Evolutionary conservation across 345 rosid genomes (phyloP), one percentile per base, ranked within the genome.

Genomic region (Brassica napus): DNA sequence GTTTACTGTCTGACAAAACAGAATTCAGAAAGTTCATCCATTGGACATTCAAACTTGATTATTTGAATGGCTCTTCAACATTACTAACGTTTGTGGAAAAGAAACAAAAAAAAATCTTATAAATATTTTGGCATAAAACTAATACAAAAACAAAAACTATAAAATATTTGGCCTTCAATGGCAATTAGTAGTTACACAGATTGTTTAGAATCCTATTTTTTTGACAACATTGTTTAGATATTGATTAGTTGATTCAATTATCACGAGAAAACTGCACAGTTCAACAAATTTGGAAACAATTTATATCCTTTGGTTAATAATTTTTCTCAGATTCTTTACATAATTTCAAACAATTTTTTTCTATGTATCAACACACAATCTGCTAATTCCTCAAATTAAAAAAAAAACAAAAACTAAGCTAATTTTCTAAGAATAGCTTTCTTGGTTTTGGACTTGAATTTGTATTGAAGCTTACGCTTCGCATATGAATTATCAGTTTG

Each of bases 401-500:
- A 14, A 14, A 18, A 8, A 16, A 42, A 37, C 15, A 32, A 77
- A 70, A 24, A 63, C 1, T 49, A 64, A 15, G 18, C 72, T 71
- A 71, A 1, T 23, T 55, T 28, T 32, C 2, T n/a, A 4, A 71
- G 1, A 57, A 15, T 4, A 77, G 30, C 11, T 39, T 78, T 78
- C 67, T 65, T 89, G 12, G 86, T 57, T 81, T 82, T 87, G 62
- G 77, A 42, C 76, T 89, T 87, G 49, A 80, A 80, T 28, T 68
- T 71, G 34, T 86, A 68, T 42, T 65, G 77, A 32, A 79, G 70
- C 64, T 74, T 72, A 35, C 71, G 82, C 49, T 72, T 81, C n/a
- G 62, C 30, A 9, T 30, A 70, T 6, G 81, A 82, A 28, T 52
- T n/a, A 52, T 81, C 82, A 59, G 64, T 72, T 24, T 71, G 85